A percentile compares a stretch with the other conserved stretches of the same genome.
phyloP scores from a whole-genome alignment of 352 stramenopile species.

The Elongisporangium anandrum region DNA sequence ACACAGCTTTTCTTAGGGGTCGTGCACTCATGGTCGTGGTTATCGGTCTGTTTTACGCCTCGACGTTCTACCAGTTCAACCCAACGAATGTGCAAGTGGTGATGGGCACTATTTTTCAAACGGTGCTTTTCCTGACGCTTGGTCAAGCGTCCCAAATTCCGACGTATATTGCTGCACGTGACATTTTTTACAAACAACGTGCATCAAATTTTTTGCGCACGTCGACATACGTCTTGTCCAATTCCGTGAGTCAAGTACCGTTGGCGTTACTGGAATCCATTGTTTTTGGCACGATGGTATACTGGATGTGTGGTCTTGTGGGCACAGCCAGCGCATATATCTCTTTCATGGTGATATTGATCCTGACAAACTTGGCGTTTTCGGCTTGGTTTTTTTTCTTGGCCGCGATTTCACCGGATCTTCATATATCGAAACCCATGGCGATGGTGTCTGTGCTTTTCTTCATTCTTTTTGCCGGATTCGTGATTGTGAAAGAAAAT shows the following conservation, averaged over 20 bases:
- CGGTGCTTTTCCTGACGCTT: slow-evolving; percentile 69
- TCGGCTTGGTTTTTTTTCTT: slow-evolving; percentile 42
- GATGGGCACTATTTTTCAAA: slow-evolving; percentile 72
- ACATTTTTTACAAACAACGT: slow-evolving; percentile 79
- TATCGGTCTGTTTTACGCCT: slow-evolving; percentile 40
- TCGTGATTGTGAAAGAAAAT: slow-evolving; percentile 33
- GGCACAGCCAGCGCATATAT: slow-evolving; percentile 22
- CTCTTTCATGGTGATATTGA: slow-evolving; percentile 32
- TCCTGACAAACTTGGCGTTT: slow-evolving; percentile 43
- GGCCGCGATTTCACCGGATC: slow-evolving; percentile 15
- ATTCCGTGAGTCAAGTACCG: slow-evolving; percentile 23
- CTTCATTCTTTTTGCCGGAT: slow-evolving; percentile 55
- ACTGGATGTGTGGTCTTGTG: slow-evolving; percentile 68
- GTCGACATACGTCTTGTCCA: slow-evolving; percentile 53
- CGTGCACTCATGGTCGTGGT: slow-evolving; percentile 30
- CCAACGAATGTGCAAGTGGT: slow-evolving; percentile 30
- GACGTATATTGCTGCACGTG: slow-evolving; percentile 52
- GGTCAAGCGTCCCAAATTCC: slow-evolving; percentile 71
- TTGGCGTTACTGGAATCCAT: slow-evolving; percentile 43
- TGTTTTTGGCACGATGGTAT: slow-evolving; percentile 67
- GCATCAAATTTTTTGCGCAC: slow-evolving; percentile 69
- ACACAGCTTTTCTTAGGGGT: slow-evolving; percentile 27
- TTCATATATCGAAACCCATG: slow-evolving; percentile 40
- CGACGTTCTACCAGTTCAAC: slow-evolving; percentile 44
- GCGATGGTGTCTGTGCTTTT: slow-evolving; percentile 34